A percentile compares a stretch with the other conserved stretches of the same genome.
These are phyloP conservation scores for Wilcoxina mikolae DNA, from an alignment of 495 filamentous ascomycete genomes.

Conservation along the genomic window DNA sequence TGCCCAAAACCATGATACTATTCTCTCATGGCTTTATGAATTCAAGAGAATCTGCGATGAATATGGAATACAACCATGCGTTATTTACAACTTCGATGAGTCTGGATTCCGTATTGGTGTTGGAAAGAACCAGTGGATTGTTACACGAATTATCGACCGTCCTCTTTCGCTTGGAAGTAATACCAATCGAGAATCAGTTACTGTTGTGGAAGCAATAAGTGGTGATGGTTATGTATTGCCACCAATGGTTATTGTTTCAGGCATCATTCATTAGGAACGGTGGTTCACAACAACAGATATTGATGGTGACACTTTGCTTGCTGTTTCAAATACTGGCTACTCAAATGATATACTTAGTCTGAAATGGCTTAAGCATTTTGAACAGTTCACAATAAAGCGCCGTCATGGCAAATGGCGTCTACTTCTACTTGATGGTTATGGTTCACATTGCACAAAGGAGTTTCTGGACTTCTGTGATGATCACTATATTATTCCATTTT, in stretches of 20 bases:
- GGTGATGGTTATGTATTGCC: slow-evolving; percentile 7
- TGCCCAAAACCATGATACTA: slow-evolving; percentile 6
- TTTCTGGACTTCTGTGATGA: slow-evolving; percentile 16
- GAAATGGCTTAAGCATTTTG: slow-evolving; percentile 13
- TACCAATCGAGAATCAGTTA: slow-evolving; percentile 10
- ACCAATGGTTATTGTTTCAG: slow-evolving; percentile 13
- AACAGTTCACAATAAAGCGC: background rate
- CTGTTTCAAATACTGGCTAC: slow-evolving; percentile 10
- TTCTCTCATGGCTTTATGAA: slow-evolving; percentile 17
- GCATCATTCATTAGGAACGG: background rate
- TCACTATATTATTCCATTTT: slow-evolving; percentile 8
- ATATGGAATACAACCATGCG: slow-evolving; percentile 6
- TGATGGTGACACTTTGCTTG: background rate
- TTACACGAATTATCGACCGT: slow-evolving; percentile 10
- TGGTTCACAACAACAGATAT: background rate
- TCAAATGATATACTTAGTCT: slow-evolving; percentile 4
- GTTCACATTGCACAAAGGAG: slow-evolving; percentile 7
- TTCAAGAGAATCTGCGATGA: slow-evolving; percentile 1
- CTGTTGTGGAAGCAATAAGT: slow-evolving; percentile 6
- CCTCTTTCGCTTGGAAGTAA: slow-evolving; percentile 4
- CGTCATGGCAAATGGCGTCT: background rate
- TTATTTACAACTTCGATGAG: slow-evolving; percentile 26
- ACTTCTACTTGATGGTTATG: slow-evolving; percentile 11
- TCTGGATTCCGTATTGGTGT: slow-evolving; percentile 24
- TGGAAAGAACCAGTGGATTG: slow-evolving; percentile 19